A percentile compares a stretch with the other conserved stretches of the same genome.
These are phyloP conservation scores for Spathaspora sp. DNA, from an alignment of 1,139 yeast genomes.

Conservation along the genomic window DNA sequence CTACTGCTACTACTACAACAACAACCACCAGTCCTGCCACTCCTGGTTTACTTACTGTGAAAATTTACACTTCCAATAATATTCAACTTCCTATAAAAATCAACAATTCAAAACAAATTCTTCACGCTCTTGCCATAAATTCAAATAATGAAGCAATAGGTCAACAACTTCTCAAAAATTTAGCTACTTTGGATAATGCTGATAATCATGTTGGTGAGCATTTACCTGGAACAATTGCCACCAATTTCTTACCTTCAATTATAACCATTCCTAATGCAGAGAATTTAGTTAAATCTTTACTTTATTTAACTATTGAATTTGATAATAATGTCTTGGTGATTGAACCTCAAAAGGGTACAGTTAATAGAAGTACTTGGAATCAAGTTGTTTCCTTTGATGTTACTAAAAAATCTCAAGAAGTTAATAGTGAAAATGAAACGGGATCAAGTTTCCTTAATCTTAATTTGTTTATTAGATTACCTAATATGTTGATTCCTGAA, in stretches of 20 bases:
- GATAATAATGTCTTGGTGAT: constrained; percentile 82
- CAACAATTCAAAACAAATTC: constrained; percentile 51
- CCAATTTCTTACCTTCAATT: constrained; percentile 62
- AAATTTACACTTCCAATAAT: constrained; percentile 61
- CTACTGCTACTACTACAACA: constrained; percentile 1
- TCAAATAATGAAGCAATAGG: constrained; percentile 42
- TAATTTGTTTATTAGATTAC: constrained; percentile 76
- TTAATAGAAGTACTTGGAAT: constrained; percentile 61
- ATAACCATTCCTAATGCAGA: constrained; percentile 57
- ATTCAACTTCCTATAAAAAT: constrained; percentile 62
- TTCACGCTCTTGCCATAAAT: constrained; percentile 51
- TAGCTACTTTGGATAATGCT: constrained; percentile 23
- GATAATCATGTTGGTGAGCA: constrained; percentile 21
- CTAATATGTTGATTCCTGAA: constrained; percentile 60
- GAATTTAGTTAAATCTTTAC: constrained; percentile 52
- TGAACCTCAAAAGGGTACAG: constrained; percentile 75
- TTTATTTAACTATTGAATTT: constrained; percentile 72
- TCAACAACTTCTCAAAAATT: constrained; percentile 33
- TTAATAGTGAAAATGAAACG: constrained; percentile 10
- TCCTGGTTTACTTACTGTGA: constrained; percentile 73
- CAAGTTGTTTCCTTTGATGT: constrained; percentile 92
- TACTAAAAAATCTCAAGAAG: constrained; percentile 48
- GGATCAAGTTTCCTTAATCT: constrained; percentile 55
- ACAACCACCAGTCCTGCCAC: constrained; percentile 13
- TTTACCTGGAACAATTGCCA: constrained; percentile 33